Evolutionary conservation across 345 rosid species (phyloP).

Genomic region (Arabidopsis suecica): DNA sequence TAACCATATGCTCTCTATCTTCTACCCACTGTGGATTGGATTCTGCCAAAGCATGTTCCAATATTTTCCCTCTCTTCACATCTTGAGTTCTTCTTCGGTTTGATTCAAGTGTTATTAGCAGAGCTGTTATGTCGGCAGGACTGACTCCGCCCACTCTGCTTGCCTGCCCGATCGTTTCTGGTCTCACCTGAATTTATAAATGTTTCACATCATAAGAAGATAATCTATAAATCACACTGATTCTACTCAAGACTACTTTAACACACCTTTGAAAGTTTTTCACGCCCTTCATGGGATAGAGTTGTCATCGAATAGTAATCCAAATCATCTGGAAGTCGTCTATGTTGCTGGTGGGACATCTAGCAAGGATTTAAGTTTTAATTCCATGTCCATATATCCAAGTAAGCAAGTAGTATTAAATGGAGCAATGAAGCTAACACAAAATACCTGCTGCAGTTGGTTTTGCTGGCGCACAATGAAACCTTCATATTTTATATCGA

Average conservation of each 20-base stretch:
- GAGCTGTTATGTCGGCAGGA: constrained; percentile 95
- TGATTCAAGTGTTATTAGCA: constrained; percentile 83
- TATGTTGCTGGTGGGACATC: constrained; percentile 90
- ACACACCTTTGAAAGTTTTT: constrained; percentile 93
- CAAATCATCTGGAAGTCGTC: constrained; percentile 81
- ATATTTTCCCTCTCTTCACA: constrained; percentile 59
- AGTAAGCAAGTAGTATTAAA: neutral
- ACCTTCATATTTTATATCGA: constrained; percentile 93
- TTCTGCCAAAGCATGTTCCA: constrained; percentile 49
- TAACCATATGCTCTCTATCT: constrained; percentile 26
- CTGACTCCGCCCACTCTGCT: constrained; percentile 95
- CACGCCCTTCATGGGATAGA: constrained; percentile 88
- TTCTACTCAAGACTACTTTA: constrained; percentile 16
- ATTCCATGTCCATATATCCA: neutral
- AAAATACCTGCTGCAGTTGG: constrained; percentile 82
- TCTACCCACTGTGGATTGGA: constrained; percentile 29
- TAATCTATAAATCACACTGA: neutral
- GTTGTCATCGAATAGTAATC: constrained; percentile 88
- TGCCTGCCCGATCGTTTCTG: constrained; percentile 92
- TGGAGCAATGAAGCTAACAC: neutral
- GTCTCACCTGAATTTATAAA: constrained; percentile 69
- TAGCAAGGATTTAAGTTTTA: constrained; percentile 35
- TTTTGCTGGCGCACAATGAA: constrained; percentile 83
- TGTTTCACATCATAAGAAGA: constrained; percentile 11
- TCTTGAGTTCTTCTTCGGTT: constrained; percentile 68